Conservation (phyloP, 2,329 filamentous ascomycete genomes). For the Verticillium klebahnii region DNA sequence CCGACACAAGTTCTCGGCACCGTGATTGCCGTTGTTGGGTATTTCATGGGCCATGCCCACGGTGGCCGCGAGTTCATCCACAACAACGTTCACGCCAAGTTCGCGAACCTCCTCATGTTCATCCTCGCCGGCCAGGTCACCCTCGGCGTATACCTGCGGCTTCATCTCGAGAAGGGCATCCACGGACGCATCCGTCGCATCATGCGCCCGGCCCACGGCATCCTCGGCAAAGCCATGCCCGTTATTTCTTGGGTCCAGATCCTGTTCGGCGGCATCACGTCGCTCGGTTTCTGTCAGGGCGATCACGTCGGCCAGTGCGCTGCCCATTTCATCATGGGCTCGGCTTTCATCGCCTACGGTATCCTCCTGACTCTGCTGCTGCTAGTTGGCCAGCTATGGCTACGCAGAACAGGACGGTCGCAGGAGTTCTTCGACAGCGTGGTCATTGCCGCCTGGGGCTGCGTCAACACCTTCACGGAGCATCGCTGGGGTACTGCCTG, state of each 20-base stretch:
- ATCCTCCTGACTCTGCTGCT: conserved; percentile 82
- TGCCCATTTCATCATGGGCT: conserved; percentile 98
- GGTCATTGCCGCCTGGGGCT: conserved; percentile 91
- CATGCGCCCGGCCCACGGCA: conserved; percentile 68
- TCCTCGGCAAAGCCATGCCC: conserved; percentile 84
- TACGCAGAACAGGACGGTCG: conserved; percentile 75
- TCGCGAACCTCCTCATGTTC: conserved; percentile 76
- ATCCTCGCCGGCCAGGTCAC: conserved; percentile 72
- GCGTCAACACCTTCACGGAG: conserved; percentile 97
- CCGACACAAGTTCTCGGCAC: conserved; percentile 76
- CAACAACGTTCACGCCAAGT: conserved; percentile 73
- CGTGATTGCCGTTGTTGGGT: conserved; percentile 73
- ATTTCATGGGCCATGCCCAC: conserved; percentile 88
- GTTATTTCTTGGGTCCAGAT: conserved; percentile 88
- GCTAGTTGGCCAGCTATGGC: conserved; percentile 82
- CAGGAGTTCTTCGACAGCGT: conserved; percentile 96
- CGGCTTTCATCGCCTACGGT: conserved; percentile 91
- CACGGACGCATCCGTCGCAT: conserved; percentile 71
- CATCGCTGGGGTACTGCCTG: conserved; percentile 88
- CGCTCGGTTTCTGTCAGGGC: conserved; percentile 85
- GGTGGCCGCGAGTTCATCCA: conserved; percentile 78
- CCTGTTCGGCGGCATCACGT: conserved; percentile 90
- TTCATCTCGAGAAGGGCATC: conserved; percentile 83
- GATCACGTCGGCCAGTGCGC: conserved; percentile 90
- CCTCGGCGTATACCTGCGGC: conserved; percentile 79